Conservation (phyloP, 176 grass and related monocot genomes). For the Eremochloa ophiuroides region DNA sequence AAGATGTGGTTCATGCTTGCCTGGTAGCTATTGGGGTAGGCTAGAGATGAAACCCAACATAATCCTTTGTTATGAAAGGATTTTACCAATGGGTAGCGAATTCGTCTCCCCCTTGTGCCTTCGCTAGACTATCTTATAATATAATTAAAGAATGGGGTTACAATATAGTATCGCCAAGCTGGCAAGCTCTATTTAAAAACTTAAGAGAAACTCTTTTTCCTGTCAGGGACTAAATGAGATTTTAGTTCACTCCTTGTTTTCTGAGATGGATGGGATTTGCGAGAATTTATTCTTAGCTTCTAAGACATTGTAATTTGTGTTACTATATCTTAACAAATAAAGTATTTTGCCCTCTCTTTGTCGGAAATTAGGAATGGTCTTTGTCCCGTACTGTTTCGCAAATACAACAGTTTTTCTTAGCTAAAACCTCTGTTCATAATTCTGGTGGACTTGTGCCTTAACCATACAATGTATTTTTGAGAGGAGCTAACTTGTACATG, state of each 20-base stretch:
- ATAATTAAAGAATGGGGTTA: conserved; percentile 1
- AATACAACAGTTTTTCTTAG: neutral
- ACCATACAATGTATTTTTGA: conserved; percentile 20
- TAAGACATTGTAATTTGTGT: neutral
- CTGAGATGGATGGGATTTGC: neutral
- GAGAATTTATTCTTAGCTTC: neutral
- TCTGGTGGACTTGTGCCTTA: conserved; percentile 20
- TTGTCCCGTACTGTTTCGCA: conserved; percentile 16
- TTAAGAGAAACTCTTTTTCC: neutral
- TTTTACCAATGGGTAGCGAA: neutral
- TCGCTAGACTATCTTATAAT: neutral
- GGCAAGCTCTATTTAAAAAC: neutral
- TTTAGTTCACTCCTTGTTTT: neutral
- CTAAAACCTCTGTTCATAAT: conserved; percentile 4
- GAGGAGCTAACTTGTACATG: conserved; percentile 12
- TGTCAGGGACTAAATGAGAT: neutral
- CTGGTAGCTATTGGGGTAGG: neutral
- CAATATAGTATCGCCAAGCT: neutral
- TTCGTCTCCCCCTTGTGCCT: neutral
- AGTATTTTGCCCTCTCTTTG: neutral
- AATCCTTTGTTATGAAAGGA: neutral
- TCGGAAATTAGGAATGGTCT: conserved; percentile 1
- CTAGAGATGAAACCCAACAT: neutral
- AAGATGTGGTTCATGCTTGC: conserved; percentile 2
- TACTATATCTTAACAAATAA: neutral